Base-by-base conservation (phyloP, 257 asterid species). In the Penstemon eatonii region DNA sequence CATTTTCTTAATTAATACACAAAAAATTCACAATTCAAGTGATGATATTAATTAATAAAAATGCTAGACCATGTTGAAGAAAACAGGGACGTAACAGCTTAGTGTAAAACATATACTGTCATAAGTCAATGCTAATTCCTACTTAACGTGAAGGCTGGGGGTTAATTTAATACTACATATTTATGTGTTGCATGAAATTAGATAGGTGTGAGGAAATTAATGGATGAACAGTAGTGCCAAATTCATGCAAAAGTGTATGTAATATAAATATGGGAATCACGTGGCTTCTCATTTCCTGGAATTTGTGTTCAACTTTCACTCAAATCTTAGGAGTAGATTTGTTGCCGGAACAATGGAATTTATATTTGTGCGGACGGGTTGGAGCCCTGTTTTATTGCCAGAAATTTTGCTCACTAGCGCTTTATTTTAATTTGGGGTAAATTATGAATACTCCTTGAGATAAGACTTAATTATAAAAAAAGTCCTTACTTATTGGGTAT, bases 231-330 rank as follows among this genome's bases (percentile, higher is more conserved):
- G 58, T 15, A 49, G n/a, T n/a, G 53, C 43, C 60, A 75, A 84
- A 80, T 85, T 79, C 85, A 71, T 72, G 82, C 66, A 77, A 68
- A 75, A n/a, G 12, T 47, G 7, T n/a, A 58, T 56, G 33, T 2
- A 71, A 56, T 19, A 71, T 15, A 69, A 74, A 74, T 56, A 65
- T 7, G 41, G 66, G 60, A 59, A 43, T 67, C 88, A 88, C 87
- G 83, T 88, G 96, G 86, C n/a, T 60, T 79, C 83, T 79, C 50
- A 75, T 62, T 83, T 87, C 95, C 80, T 71, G 80, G 84, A 80
- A 81, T 73, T 70, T 49, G 81, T 75, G 77, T 65, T 59, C 82
- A 72, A 76, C 69, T 72, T 79, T 73, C 81, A 66, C 53, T 60
- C 4, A 67, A 71, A 69, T 84, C 83, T 76, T 78, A 76, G 79